Evolutionary conservation across 2,329 filamentous ascomycete species (phyloP).

Genomic region (Fusarium sp.): DNA sequence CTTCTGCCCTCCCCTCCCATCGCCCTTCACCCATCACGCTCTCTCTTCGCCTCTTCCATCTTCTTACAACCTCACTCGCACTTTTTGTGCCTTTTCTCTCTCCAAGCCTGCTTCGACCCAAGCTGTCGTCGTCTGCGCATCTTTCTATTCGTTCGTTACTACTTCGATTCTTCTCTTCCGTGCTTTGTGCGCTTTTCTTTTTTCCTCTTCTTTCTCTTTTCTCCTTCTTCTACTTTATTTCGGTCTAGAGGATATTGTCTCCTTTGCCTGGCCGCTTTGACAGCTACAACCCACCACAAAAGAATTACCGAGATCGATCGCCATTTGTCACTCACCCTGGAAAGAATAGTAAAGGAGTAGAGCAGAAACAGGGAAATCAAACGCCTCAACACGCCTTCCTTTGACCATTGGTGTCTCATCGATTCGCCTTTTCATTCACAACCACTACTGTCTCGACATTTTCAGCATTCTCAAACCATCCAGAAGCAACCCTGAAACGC

Average conservation of each 20-base stretch:
- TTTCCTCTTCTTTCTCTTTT: conserved; percentile 3
- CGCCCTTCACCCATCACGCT: too few relatives aligned
- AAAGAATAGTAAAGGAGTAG: conserved; percentile 13
- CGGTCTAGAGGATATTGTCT: conserved; percentile 28
- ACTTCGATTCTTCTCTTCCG: conserved; percentile 27
- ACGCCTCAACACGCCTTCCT: conserved; percentile 22
- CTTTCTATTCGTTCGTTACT: conserved; percentile 35
- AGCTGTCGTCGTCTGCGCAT: conserved; percentile 41
- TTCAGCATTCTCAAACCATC: conserved; percentile 36
- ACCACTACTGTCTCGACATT: conserved; percentile 26
- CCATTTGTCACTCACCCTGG: neutral
- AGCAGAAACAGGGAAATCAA: conserved; percentile 34
- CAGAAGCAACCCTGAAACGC: conserved; percentile 46
- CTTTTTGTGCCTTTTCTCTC: conserved; percentile 30
- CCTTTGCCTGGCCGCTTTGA: conserved; percentile 29
- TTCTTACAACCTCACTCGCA: conserved; percentile 29
- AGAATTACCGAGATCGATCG: conserved; percentile 23
- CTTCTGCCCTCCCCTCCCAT: conserved; percentile 9
- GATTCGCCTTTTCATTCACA: too few relatives aligned
- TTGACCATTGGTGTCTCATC: conserved; percentile 23
- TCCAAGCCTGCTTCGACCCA: conserved; percentile 37
- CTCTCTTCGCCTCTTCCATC: conserved; percentile 13
- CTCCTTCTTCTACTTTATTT: conserved; percentile 9
- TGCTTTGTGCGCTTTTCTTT: conserved; percentile 10
- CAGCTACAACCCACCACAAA: conserved; percentile 19